These are phyloP conservation scores for Daedaleopsis sinensis DNA, from an alignment of 768 basidiomycete genomes.

Conservation along the genomic window DNA sequence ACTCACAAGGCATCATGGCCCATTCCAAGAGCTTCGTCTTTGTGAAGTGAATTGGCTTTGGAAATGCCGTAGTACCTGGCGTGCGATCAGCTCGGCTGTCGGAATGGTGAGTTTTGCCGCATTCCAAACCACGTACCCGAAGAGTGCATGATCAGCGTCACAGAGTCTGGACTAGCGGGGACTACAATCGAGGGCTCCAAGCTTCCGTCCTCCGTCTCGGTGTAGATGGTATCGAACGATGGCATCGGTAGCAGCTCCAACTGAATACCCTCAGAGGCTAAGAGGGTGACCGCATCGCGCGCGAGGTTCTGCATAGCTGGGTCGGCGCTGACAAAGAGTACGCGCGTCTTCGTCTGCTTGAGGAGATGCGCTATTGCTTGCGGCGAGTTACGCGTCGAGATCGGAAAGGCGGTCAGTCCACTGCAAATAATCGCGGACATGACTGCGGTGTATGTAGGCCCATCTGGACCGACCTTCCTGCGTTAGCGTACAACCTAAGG, in stretches of 20 bases:
- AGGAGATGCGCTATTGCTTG: slow-evolving; percentile 40
- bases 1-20: slow-evolving; percentile 18
- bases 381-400: slow-evolving; percentile 38
- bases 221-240: slow-evolving; percentile 23
- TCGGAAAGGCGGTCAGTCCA: slow-evolving; percentile 34
- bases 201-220: not conserved
- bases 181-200: not conserved
- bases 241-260: slow-evolving; percentile 19
- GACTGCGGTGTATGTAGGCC: slow-evolving; percentile 11
- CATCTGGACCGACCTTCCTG: slow-evolving; percentile 20
- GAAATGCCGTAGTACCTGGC: slow-evolving; percentile 33
- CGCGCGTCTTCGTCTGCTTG: slow-evolving; percentile 21
- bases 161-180: not conserved
- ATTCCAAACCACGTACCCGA: slow-evolving; percentile 13
- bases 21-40: slow-evolving; percentile 21
- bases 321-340: slow-evolving; percentile 29
- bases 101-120: not conserved
- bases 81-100: not conserved
- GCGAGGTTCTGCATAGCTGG: slow-evolving; percentile 21
- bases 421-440: slow-evolving; percentile 26
- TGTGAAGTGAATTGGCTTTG: slow-evolving; percentile 29
- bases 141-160: slow-evolving; percentile 18
- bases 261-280: slow-evolving; percentile 7
- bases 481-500: too few species aligned
- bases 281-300: slow-evolving; percentile 15